Evolutionary conservation across 1,139 yeast species (phyloP), one percentile per base, ranked within the genome.

Genomic region (Yamadazyma membranifaciens): DNA sequence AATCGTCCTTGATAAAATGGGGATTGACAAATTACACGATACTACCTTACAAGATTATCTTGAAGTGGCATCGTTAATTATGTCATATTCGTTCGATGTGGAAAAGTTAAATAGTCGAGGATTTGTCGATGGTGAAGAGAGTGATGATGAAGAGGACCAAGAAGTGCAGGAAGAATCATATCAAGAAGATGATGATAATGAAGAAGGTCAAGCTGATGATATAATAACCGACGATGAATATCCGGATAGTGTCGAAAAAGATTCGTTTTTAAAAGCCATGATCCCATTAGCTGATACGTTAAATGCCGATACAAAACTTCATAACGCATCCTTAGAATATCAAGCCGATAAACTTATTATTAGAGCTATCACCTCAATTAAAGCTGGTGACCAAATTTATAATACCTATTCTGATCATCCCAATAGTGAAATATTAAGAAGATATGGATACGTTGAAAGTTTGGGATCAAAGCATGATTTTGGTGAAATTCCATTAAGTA

Each of bases 401-500:
- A 91, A 91, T 60, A 85, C 91, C 0, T 92, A 92, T 59, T 95
- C 96, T 2, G 94, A 88, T 39, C 83, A 87, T 49, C 95, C 98
- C 20, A 91, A 91, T 58, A 71, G 92, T 26, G 98, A 92, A 54
- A 73, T 92, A 29, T 69, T 92, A 43, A 78, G 98, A 52, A 75
- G 96, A 42, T 92, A 91, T 51, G 98, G 98, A 0, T 92, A 87
- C 54, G 94, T 87, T 16, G 97, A 92, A 60, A 61, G 69, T 44
- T 73, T 72, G 10, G 91, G 91, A 0, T 87, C 96, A 1, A 78
- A 75, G 39, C 80, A 69, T 56, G 98, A 92, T 57, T 84, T 87
- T 51, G 96, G 84, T 6, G 98, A 92, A 58, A 55, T 92, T 2
- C 73, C 82, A 1, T 46, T 82, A 36, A 38, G 47, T 0, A 53